phyloP scores from a whole-genome alignment of 306 rosid genomes.

The Inga leiocalycina region DNA sequence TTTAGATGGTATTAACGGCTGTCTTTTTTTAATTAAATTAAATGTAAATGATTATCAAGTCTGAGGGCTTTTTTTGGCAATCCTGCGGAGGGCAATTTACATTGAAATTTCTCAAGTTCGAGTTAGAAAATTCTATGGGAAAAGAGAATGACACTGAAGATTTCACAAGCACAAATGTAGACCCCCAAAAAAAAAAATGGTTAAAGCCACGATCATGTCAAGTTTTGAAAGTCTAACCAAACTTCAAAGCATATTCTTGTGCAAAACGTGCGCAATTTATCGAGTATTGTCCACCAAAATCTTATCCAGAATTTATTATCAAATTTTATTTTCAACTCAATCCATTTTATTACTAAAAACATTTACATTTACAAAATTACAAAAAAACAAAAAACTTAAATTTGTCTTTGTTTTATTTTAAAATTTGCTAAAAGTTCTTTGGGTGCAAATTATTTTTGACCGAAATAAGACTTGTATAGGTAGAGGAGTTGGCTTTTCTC shows the following conservation, averaged over 20 bases:
- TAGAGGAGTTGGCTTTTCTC: background rate
- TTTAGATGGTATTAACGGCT: too few species aligned
- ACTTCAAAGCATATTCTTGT: background rate
- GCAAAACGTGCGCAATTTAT: background rate
- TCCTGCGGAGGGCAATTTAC: too few species aligned
- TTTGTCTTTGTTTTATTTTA: background rate
- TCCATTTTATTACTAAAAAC: background rate
- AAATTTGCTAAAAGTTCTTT: background rate
- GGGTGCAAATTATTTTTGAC: background rate
- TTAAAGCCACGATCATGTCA: background rate
- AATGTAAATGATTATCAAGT: background rate
- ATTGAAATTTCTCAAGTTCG: too few species aligned
- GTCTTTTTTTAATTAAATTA: too few species aligned
- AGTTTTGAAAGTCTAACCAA: background rate
- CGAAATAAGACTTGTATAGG: background rate
- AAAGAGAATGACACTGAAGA: background rate
- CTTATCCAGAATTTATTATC: background rate
- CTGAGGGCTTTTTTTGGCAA: too few species aligned
- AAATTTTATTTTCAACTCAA: background rate
- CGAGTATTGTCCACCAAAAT: background rate
- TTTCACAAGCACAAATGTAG: background rate
- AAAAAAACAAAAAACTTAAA: background rate
- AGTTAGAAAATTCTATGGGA: background rate
- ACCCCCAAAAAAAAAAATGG: background rate
- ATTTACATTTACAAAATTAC: background rate